Base-by-base conservation (phyloP, 176 grass and related monocot species). In the Avena sativa region DNA sequence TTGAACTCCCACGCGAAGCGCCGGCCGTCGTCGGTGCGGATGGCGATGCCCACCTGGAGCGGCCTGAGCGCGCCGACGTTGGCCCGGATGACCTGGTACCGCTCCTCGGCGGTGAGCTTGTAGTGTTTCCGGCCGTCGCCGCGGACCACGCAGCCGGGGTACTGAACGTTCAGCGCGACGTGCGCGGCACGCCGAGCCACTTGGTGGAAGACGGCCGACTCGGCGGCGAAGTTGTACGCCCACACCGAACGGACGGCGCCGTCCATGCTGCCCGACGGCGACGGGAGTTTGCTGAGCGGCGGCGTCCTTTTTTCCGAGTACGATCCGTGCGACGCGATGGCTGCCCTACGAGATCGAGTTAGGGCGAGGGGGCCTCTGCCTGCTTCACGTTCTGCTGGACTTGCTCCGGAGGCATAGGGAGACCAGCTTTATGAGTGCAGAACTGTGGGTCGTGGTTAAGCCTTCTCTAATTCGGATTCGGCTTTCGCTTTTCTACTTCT, bases 11-110 rank as follows among this genome's bases (percentile, higher is more conserved):
- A 81, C 12, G 49, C 47, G 17, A 46, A 44, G 13, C 46, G 26
- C 21, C 10, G 13, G 50, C 56, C 78, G 20, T 68, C 84, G 38
- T 9, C 60, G 19, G 68, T 32, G 30, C 81, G 59, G 50, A 85
- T 26, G 68, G 65, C 19, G 81, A 79, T 60, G 11, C 34, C 76
- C 19, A 81, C 60, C 79, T 91, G 68, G 55, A 79, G 20, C 19
- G 57, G 69, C 14, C 28, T 11, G 40, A 79, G 75, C 0, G 0
- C 8, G 32, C 12, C 12, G 1, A 86, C 74, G 49, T 86, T 86
- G 12, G 28, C 32, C 9, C 10, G 49, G 49, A 79, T 50, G 8
- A 57, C 9, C 5, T 25, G 13, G 74, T 79, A 78, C 1, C 47
- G 62, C 83, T 56, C 75, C 15, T 63, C 6, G 6, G 57, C 2